Evolutionary conservation across 768 basidiomycete species (phyloP), one percentile per base, ranked within the genome.

Genomic region (Sarcodon sp.): DNA sequence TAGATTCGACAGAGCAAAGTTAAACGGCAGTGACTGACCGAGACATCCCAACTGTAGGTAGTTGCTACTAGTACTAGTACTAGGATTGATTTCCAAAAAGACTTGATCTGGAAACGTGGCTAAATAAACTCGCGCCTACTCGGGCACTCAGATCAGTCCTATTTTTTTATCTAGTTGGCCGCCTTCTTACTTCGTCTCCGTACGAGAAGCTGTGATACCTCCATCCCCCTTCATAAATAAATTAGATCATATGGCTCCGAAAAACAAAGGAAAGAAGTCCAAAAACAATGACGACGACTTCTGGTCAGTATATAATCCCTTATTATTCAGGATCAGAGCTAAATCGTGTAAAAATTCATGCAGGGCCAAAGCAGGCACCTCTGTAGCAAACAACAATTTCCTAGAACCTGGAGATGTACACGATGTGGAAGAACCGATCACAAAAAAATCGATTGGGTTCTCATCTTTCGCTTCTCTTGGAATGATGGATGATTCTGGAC

Each of bases 251-350:
- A 77, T 79, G 76, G 69, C 80, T 33, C 79, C 80, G 31, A 82
- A 83, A 61, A 75, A 71, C 61, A 89, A 89, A 61, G 90, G 83
- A 54, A 94, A 93, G 71, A 93, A 91, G 59, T 79, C 73, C 32
- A 91, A 91, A 69, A 83, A 79, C 57, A 70, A 69, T 39, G 80
- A 83, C 53, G 87, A 89, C 57, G 80, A 76, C 35, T 86, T 75
- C 67, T 94, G 90, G 90, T 88, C 44, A 33, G 69, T 50, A 11
- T 33, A 13, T 35, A 38, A 27, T 35, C 18, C 31, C 32, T 36
- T 44, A 36, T 38, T 38, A 37, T 6, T 11, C 11, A 41, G 5
- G 18, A 27, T 33, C 21, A 52, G 51, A 68, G 54, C 46, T 44
- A 47, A 48, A 46, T 37, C 38, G 34, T 41, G 53, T 35, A 47